phyloP scores from a whole-genome alignment of 768 basidiomycete genomes.

The Podaxis sp. region DNA sequence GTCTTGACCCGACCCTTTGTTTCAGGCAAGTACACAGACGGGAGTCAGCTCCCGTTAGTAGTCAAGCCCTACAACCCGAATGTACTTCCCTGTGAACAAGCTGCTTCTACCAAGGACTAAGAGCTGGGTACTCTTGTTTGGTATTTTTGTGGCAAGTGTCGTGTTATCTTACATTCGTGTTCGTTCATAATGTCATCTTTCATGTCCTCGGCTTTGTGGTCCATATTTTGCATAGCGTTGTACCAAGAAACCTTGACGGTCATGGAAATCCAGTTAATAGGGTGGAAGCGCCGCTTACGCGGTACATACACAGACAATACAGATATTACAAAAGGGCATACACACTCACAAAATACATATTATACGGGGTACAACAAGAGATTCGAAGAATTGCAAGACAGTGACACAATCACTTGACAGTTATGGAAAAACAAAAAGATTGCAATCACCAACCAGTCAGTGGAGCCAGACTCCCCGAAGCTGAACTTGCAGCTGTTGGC shows the following conservation, averaged over 20 bases:
- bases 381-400: constrained; percentile 6
- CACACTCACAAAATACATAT: neutral
- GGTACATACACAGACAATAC: constrained; percentile 1
- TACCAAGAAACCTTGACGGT: no score
- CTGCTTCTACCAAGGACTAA: neutral
- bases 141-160: neutral
- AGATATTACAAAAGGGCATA: neutral
- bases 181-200: neutral
- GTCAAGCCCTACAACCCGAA: constrained; percentile 36
- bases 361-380: neutral
- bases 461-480: constrained; percentile 2
- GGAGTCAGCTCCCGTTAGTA: constrained; percentile 62
- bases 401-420: neutral
- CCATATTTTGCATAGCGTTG: no score
- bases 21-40: constrained; percentile 49
- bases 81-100: neutral
- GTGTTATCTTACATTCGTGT: neutral
- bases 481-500: neutral
- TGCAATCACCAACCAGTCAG: neutral
- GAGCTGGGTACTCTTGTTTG: neutral
- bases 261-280: no score
- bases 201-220: no score
- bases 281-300: neutral
- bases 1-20: constrained; percentile 69
- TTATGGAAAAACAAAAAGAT: neutral